Evolutionary conservation across 768 basidiomycete genomes (phyloP).

Genomic region (Mycena belliarum): DNA sequence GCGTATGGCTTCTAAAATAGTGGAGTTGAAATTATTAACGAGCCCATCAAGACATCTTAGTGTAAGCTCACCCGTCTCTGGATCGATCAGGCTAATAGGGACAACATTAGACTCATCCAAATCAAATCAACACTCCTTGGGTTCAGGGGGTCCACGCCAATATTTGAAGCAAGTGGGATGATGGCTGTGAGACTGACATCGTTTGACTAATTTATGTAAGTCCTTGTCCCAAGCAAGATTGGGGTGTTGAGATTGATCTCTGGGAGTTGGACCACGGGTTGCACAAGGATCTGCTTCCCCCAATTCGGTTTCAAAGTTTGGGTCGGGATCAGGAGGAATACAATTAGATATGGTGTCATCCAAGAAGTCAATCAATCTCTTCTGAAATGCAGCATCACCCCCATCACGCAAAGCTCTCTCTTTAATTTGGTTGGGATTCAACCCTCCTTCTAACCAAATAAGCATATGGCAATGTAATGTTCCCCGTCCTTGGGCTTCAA

Average conservation of each 20-base stretch:
- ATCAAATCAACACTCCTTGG: neutral
- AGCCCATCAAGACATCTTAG: neutral
- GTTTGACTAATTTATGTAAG: too few relatives aligned
- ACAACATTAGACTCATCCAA: neutral
- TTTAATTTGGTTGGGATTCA: neutral
- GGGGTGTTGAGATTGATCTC: too few relatives aligned
- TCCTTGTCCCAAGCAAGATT: too few relatives aligned
- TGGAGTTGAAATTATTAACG: neutral
- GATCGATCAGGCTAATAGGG: neutral
- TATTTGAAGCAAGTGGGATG: too few relatives aligned
- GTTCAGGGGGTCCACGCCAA: too few relatives aligned
- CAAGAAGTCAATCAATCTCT: neutral
- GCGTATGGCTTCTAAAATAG: neutral
- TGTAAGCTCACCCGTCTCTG: neutral
- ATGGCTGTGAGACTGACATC: too few relatives aligned
- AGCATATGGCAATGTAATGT: neutral
- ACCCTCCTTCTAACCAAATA: neutral
- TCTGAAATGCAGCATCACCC: neutral
- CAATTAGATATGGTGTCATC: neutral
- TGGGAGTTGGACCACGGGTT: too few relatives aligned
- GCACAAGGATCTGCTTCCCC: too few relatives aligned
- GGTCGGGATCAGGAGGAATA: neutral
- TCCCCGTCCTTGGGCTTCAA: neutral
- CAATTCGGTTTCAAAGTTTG: too few relatives aligned
- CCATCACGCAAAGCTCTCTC: neutral